A percentile compares a stretch with the other conserved stretches of the same genome.
phyloP scores from a whole-genome alignment of 768 basidiomycete genomes.

The Tricholoma hemisulphureum region DNA sequence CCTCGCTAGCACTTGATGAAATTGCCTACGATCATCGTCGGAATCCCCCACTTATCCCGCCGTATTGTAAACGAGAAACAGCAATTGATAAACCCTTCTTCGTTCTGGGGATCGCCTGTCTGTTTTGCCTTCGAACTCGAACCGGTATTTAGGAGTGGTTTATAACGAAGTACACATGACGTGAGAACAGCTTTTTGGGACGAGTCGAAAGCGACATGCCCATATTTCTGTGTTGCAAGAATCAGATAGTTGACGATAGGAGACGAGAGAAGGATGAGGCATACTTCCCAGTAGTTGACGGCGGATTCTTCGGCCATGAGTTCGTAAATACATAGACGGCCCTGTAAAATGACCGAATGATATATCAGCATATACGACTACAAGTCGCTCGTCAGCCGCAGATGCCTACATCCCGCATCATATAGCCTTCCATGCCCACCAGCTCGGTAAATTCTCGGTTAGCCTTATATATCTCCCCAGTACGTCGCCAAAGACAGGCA shows the following conservation, averaged over 20 bases:
- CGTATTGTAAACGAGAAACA: conserved; percentile 92
- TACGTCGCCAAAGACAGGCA: conserved; percentile 93
- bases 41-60: conserved; percentile 81
- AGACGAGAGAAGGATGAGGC: not conserved
- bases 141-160: conserved; percentile 54
- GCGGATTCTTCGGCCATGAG: conserved; percentile 97
- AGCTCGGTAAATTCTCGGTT: conserved; percentile 95
- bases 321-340: conserved; percentile 94
- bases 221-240: conserved; percentile 72
- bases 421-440: conserved; percentile 80
- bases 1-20: conserved; percentile 75
- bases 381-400: not conserved
- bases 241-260: too few relatives aligned
- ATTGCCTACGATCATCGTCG: conserved; percentile 88
- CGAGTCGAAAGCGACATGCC: conserved; percentile 89
- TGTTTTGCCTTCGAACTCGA: conserved; percentile 22
- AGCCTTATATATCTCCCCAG: conserved; percentile 98
- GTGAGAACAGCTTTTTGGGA: conserved; percentile 90
- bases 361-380: too few relatives aligned
- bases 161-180: conserved; percentile 83
- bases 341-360: conserved; percentile 37
- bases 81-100: conserved; percentile 80
- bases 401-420: conserved; percentile 79
- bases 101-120: conserved; percentile 28
- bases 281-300: conserved; percentile 96